These are phyloP conservation scores for Blastobotrys americana DNA, from an alignment of 805 yeast genomes.

Conservation along the genomic window DNA sequence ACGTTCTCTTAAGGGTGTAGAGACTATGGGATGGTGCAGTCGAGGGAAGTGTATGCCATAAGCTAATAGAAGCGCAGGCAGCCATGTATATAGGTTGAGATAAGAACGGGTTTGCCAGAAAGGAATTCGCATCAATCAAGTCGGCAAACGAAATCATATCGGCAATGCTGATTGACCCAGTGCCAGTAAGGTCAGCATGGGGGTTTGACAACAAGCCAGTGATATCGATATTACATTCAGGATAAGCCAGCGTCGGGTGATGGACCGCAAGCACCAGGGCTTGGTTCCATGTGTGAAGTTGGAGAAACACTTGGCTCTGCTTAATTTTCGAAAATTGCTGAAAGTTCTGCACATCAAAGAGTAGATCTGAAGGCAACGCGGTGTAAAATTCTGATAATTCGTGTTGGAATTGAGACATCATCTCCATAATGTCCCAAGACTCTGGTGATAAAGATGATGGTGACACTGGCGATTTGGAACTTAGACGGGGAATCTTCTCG, in stretches of 20 bases:
- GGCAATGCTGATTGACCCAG: constrained; percentile 26
- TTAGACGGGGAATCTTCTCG: not conserved
- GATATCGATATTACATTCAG: constrained; percentile 20
- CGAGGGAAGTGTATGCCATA: constrained; percentile 19
- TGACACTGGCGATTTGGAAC: not conserved
- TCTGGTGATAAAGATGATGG: constrained; percentile 12
- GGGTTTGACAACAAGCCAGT: constrained; percentile 17
- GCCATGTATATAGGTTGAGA: constrained; percentile 27
- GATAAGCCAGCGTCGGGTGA: constrained; percentile 24
- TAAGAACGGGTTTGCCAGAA: constrained; percentile 23
- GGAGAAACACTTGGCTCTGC: constrained; percentile 23
- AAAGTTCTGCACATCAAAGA: constrained; percentile 24
- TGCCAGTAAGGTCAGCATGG: constrained; percentile 21
- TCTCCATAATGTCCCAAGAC: constrained; percentile 12
- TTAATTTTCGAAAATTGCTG: constrained; percentile 20
- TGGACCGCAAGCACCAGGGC: constrained; percentile 27
- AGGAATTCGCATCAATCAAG: constrained; percentile 22
- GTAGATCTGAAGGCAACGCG: constrained; percentile 21
- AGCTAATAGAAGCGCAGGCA: constrained; percentile 22
- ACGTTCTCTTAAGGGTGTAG: constrained; percentile 18
- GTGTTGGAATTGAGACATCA: constrained; percentile 16
- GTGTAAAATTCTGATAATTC: constrained; percentile 23
- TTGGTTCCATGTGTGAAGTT: constrained; percentile 25
- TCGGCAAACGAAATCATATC: constrained; percentile 27
- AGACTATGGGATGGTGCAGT: constrained; percentile 14